Conservation (phyloP, 148 eudicot species). For the Spergularia bocconei region DNA sequence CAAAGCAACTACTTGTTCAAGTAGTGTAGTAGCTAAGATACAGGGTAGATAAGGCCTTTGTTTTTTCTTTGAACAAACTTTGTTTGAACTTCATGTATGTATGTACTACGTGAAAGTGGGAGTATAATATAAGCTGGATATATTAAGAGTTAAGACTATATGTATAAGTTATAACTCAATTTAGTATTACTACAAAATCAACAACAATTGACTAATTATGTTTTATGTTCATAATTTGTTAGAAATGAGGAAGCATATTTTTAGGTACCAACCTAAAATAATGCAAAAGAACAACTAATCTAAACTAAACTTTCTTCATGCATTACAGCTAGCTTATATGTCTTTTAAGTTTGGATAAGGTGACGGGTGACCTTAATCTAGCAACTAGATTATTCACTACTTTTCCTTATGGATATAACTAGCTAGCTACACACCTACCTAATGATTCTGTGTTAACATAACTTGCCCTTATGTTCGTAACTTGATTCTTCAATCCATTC, state of each 20-base stretch:
- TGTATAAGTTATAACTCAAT: too few relatives aligned
- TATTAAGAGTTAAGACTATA: too few relatives aligned
- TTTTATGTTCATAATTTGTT: constrained; percentile 2
- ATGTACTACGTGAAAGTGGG: too few relatives aligned
- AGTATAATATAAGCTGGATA: too few relatives aligned
- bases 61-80: too few relatives aligned
- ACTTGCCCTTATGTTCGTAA: too few relatives aligned
- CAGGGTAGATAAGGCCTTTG: too few relatives aligned
- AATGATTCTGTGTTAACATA: too few relatives aligned
- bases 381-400: neutral
- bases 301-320: neutral
- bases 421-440: too few relatives aligned
- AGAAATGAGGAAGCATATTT: constrained; percentile 22
- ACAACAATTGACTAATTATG: constrained; percentile 1
- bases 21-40: constrained; percentile 14
- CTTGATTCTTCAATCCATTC: too few relatives aligned
- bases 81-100: too few relatives aligned
- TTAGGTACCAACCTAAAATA: constrained; percentile 11
- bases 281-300: neutral
- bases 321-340: constrained; percentile 16
- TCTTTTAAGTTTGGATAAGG: constrained; percentile 9
- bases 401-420: neutral
- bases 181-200: neutral
- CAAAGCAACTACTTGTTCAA: neutral
- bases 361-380: neutral